Evolutionary conservation across 352 stramenopile species (phyloP).

Genomic region (Blastocystis sp.): DNA sequence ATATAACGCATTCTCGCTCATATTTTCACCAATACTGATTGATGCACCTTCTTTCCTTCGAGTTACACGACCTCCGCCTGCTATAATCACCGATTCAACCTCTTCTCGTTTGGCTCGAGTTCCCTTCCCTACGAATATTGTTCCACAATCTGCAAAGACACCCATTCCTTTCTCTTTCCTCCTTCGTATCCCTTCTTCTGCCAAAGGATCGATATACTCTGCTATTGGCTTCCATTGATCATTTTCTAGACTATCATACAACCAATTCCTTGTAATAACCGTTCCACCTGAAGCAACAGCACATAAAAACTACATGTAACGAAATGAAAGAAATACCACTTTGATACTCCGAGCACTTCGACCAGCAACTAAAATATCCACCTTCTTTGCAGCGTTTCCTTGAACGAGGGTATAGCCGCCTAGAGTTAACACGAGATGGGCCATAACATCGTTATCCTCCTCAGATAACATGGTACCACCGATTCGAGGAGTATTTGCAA

Average conservation of each 20-base stretch:
- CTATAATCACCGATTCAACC: neutral
- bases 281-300: neutral
- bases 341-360: slow-evolving; percentile 2
- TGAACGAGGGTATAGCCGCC: neutral
- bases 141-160: neutral
- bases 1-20: neutral
- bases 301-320: neutral
- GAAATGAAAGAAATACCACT: neutral
- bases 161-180: neutral
- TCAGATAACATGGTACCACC: neutral
- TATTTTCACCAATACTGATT: neutral
- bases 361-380: slow-evolving; percentile 12
- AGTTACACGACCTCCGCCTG: neutral
- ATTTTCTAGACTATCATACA: slow-evolving; percentile 19
- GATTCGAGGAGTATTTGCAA: neutral
- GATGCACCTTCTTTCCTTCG: neutral
- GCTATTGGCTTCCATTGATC: neutral
- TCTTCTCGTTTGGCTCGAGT: neutral
- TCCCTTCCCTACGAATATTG: neutral
- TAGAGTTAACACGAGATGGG: neutral
- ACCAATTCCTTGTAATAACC: neutral
- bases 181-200: neutral
- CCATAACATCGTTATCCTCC: neutral
- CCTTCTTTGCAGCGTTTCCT: neutral
- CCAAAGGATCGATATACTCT: neutral